Evolutionary conservation across 164 flowering plant species (phyloP).

Genomic region (Platanus orientalis): DNA sequence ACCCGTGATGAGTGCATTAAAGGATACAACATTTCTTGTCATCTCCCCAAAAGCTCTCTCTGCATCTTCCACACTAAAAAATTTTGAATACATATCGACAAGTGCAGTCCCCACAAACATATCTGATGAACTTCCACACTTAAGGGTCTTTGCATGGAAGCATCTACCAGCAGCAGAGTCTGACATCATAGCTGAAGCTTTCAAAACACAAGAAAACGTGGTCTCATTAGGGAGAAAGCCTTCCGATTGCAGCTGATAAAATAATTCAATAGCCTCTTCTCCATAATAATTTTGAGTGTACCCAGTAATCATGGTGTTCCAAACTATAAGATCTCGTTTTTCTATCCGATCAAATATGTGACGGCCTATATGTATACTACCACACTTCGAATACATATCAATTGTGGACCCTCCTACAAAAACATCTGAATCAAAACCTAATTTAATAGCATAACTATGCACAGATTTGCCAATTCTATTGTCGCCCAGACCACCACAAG

Average conservation of each 20-base stretch:
- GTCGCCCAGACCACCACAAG: constrained; percentile 21
- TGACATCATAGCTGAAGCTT: constrained; percentile 19
- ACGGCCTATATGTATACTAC: constrained; percentile 13
- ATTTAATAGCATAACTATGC: constrained; percentile 21
- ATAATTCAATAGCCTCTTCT: constrained; percentile 23
- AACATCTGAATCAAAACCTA: constrained; percentile 18
- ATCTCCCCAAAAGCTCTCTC: constrained; percentile 22
- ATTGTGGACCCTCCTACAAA: constrained; percentile 19
- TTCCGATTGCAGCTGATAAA: constrained; percentile 14
- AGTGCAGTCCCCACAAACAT: constrained; percentile 26
- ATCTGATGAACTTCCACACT: constrained; percentile 16
- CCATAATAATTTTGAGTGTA: constrained; percentile 20
- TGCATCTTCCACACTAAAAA: constrained; percentile 16
- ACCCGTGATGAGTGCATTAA: constrained; percentile 30
- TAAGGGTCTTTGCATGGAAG: constrained; percentile 22
- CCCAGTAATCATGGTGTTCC: constrained; percentile 30
- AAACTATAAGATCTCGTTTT: constrained; percentile 22
- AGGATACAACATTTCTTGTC: constrained; percentile 18
- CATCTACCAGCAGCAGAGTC: constrained; percentile 17
- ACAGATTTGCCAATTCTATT: constrained; percentile 17
- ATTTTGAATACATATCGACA: constrained; percentile 31
- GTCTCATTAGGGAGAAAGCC: constrained; percentile 23
- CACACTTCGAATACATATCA: constrained; percentile 25
- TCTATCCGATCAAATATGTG: constrained; percentile 21
- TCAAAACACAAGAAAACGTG: constrained; percentile 19